Conservation (phyloP, 1,284 basidiomycete species). For the Rhizoctonia solani region DNA sequence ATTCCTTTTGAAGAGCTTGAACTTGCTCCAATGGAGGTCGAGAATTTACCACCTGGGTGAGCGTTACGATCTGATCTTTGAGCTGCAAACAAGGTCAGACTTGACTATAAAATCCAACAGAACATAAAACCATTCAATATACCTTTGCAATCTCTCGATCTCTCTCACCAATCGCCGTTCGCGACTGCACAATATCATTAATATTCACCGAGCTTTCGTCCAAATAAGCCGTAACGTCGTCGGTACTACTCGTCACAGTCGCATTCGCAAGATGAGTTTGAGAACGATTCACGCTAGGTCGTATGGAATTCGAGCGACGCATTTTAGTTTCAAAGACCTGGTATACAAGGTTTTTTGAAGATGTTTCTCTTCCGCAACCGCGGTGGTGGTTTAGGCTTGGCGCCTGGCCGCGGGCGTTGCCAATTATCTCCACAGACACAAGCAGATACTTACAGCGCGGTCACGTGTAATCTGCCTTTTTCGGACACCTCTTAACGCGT, state of each 20-base stretch:
- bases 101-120: background rate
- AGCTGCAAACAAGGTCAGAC: constrained; percentile 5
- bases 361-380: too few relatives aligned
- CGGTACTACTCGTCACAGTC: background rate
- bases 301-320: constrained; percentile 24
- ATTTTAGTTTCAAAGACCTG: background rate
- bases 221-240: constrained; percentile 11
- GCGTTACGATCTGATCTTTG: constrained; percentile 29
- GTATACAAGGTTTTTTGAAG: too few relatives aligned
- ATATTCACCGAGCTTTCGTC: constrained; percentile 11
- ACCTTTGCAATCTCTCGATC: constrained; percentile 29
- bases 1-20: constrained; percentile 36
- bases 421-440: too few relatives aligned
- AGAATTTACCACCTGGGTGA: constrained; percentile 14
- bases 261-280: background rate
- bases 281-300: constrained; percentile 14
- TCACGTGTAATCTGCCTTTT: too few relatives aligned
- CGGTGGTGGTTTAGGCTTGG: background rate
- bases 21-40: constrained; percentile 37
- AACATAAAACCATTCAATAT: background rate
- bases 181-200: constrained; percentile 22
- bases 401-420: too few relatives aligned
- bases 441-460: too few relatives aligned
- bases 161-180: constrained; percentile 22
- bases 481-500: too few relatives aligned